A percentile compares a stretch with the other conserved stretches of the same genome.
These are phyloP conservation scores for Canna indica DNA, from an alignment of 176 grass and related monocot species.

Conservation along the genomic window DNA sequence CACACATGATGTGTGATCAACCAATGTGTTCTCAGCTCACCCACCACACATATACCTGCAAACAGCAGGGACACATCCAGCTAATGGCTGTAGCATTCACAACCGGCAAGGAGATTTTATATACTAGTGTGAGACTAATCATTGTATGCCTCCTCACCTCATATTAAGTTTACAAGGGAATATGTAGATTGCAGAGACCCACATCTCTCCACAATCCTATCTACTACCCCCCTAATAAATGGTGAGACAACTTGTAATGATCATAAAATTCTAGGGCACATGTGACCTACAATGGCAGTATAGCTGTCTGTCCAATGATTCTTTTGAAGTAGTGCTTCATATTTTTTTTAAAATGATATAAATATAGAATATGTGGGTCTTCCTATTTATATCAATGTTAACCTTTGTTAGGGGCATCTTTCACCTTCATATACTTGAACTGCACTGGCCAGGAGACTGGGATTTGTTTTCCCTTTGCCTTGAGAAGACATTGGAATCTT, in stretches of 20 bases:
- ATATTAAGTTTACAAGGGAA: background rate
- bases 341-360: conserved; percentile 31
- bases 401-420: conserved; percentile 42
- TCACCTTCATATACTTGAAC: conserved; percentile 40
- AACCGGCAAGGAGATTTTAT: conserved; percentile 18
- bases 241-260: conserved; percentile 31
- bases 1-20: background rate
- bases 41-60: background rate
- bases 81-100: conserved; percentile 30
- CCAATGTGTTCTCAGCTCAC: background rate
- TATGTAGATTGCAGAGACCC: background rate
- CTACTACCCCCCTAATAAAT: conserved; percentile 5
- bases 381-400: conserved; percentile 13
- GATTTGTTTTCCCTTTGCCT: conserved; percentile 50
- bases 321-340: conserved; percentile 38
- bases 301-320: conserved; percentile 43
- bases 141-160: conserved; percentile 27
- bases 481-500: conserved; percentile 6
- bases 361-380: conserved; percentile 42
- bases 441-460: conserved; percentile 40
- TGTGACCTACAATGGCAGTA: conserved; percentile 37
- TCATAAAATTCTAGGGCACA: conserved; percentile 41
- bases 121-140: conserved; percentile 36
- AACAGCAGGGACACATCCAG: conserved; percentile 26
- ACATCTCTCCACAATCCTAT: background rate